Evolutionary conservation across 2,329 filamentous ascomycete genomes (phyloP).

Genomic region (Fusarium guadeloupense): DNA sequence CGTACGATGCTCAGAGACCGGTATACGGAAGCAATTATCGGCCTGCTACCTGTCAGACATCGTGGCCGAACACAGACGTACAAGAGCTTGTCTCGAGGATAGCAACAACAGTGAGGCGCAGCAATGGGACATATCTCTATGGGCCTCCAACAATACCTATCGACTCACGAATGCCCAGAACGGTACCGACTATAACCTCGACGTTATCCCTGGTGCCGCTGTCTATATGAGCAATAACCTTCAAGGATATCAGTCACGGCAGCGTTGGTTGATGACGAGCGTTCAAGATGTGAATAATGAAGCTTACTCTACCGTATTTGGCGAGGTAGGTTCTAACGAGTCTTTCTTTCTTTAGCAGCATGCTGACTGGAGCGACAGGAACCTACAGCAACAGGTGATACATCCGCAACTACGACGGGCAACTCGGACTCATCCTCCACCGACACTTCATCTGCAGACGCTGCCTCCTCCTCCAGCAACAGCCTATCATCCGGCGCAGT

Average conservation of each 20-base stretch:
- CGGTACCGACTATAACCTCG: slow-evolving; percentile 46
- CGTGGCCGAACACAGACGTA: slow-evolving; percentile 41
- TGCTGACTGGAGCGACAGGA: neutral
- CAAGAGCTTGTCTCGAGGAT: slow-evolving; percentile 43
- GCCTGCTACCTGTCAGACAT: slow-evolving; percentile 40
- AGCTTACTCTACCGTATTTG: slow-evolving; percentile 47
- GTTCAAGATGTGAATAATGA: slow-evolving; percentile 44
- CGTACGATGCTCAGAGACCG: slow-evolving; percentile 43
- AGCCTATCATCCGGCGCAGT: slow-evolving; percentile 16
- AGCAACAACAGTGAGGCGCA: slow-evolving; percentile 43
- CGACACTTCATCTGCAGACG: neutral
- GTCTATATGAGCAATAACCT: slow-evolving; percentile 46
- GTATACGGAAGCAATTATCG: slow-evolving; percentile 44
- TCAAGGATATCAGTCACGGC: slow-evolving; percentile 41
- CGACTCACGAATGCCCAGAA: slow-evolving; percentile 47
- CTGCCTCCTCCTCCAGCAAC: neutral
- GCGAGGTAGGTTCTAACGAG: neutral
- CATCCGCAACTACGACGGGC: neutral
- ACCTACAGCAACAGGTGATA: slow-evolving; percentile 1
- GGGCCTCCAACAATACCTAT: slow-evolving; percentile 43
- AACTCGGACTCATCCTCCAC: neutral
- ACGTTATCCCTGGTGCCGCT: slow-evolving; percentile 46
- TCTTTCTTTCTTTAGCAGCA: rapidly evolving
- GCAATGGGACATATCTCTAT: slow-evolving; percentile 48
- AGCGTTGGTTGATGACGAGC: slow-evolving; percentile 50